Evolutionary conservation across 129 eudicot species (phyloP).

Genomic region (Heracleum sosnowskyi): DNA sequence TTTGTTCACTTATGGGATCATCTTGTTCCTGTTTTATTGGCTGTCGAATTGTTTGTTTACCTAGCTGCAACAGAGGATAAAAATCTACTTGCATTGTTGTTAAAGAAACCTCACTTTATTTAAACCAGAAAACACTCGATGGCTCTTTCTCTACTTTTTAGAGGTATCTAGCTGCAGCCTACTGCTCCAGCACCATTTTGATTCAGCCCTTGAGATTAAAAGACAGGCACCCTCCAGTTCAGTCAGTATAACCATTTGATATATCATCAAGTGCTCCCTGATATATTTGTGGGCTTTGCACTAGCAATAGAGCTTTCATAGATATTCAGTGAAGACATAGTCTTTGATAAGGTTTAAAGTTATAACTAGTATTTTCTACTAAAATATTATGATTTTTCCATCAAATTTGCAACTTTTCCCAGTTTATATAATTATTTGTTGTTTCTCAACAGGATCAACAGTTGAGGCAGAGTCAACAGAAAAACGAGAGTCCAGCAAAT

Average conservation of each 20-base stretch:
- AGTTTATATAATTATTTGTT: conserved; percentile 11
- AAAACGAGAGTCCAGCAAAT: conserved; percentile 46
- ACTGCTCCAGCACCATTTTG: no score
- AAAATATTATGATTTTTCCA: neutral
- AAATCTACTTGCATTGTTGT: neutral
- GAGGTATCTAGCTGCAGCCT: neutral
- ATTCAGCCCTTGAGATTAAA: neutral
- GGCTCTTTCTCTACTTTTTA: neutral
- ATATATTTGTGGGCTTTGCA: neutral
- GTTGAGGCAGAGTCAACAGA: conserved; percentile 31
- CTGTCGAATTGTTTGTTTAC: neutral
- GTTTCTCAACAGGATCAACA: conserved; percentile 37
- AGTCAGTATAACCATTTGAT: neutral
- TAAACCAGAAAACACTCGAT: neutral
- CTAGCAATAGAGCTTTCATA: neutral
- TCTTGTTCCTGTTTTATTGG: neutral
- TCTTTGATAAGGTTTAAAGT: neutral
- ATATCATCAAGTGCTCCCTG: neutral
- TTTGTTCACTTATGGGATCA: neutral
- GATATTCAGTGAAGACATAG: neutral
- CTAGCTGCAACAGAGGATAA: neutral
- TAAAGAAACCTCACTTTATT: neutral
- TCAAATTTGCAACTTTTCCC: neutral
- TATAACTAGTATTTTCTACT: neutral
- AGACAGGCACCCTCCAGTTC: neutral